Evolutionary conservation across 805 yeast genomes (phyloP), one percentile per base, ranked within the genome.

Genomic region (Suhomyces vadensis): DNA sequence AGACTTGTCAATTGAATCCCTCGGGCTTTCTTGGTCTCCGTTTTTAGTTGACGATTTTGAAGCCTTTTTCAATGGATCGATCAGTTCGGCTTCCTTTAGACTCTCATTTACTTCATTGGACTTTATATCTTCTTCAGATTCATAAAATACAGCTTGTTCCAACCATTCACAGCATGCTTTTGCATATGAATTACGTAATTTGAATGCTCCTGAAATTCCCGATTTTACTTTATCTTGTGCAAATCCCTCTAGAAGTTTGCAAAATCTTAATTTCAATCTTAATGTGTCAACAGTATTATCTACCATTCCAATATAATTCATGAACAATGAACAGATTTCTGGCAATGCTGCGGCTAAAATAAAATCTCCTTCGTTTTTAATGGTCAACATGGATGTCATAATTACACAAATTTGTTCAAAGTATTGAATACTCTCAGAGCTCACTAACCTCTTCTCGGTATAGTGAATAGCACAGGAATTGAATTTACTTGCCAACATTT

Each of bases 111-210:
- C 21, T 20, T 33, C 24, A 3, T 9, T 9, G 7, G 37, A 5
- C 8, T 33, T 17, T 14, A 14, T 19, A 11, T 13, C 8, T 9
- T 13, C 14, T 60, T 51, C 49, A 58, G 41, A 40, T 54, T 40
- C 74, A 36, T 58, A 65, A 17, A 73, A 67, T 4, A 78, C 73
- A 1, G 85, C 73, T 31, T 66, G 62, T 42, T 78, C 81, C 47
- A 81, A 69, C 85, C 85, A 81, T 31, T 70, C 77, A 21, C 74
- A 69, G 1, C 69, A 67, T 3, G 65, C 53, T 46, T 75, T 74
- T 14, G 82, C 67, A 63, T 73, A 73, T 25, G 51, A 54, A 51
- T 79, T 81, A 52, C 84, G 72, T 7, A 73, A 31, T 33, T 63
- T 69, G 54, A 63, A 73, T 8, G 79, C 81, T 20, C 82, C 79